phyloP scores from a whole-genome alignment of 345 rosid genomes.

The Eucalyptus globulus region DNA sequence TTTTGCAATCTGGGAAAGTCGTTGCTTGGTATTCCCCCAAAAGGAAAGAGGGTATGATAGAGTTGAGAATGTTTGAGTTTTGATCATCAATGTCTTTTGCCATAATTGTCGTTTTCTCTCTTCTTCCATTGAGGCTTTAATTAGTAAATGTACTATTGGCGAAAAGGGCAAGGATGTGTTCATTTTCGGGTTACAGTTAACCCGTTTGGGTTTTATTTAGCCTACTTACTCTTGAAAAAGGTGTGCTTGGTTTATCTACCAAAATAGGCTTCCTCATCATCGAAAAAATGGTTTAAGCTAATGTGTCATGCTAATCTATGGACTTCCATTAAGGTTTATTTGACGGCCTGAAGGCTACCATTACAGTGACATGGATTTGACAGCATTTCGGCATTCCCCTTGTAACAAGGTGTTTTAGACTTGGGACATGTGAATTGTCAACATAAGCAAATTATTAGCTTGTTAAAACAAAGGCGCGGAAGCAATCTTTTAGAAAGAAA shows the following conservation, averaged over 20 bases:
- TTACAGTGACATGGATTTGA: background rate
- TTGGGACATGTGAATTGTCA: background rate
- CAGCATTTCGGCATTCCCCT: background rate
- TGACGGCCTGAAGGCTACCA: background rate
- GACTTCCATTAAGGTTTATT: background rate
- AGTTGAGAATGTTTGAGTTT: slow-evolving; percentile 65
- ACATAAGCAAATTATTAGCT: background rate
- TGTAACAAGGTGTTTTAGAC: background rate
- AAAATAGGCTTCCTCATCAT: background rate
- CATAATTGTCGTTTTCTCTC: background rate
- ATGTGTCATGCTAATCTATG: background rate
- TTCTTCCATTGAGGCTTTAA: background rate
- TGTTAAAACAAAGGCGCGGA: background rate
- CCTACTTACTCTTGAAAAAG: background rate
- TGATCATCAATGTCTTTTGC: background rate
- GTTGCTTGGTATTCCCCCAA: slow-evolving; percentile 93
- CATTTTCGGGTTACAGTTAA: background rate
- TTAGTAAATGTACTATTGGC: background rate
- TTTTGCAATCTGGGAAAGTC: slow-evolving; percentile 56
- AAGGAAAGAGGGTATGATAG: slow-evolving; percentile 83
- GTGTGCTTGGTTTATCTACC: background rate
- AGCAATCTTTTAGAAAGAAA: background rate
- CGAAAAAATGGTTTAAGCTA: background rate
- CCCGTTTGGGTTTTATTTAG: background rate
- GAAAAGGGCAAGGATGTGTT: background rate